phyloP scores from a whole-genome alignment of 78 protist species.

The Dictyostelium firmibasis region DNA sequence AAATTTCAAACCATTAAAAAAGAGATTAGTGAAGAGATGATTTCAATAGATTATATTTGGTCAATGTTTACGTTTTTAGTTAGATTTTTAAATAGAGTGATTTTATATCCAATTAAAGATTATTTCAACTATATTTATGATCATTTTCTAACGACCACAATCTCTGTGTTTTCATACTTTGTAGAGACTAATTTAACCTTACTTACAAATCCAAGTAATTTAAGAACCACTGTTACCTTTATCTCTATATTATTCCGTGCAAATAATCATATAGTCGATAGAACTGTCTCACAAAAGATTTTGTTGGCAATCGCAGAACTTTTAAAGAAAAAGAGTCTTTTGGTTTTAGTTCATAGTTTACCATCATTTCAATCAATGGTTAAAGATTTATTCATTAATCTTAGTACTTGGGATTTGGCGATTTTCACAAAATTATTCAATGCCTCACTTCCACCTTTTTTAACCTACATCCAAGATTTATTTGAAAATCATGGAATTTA shows the following conservation, averaged over 20 bases:
- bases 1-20: neutral
- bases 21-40: neutral
- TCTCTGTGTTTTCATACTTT: neutral
- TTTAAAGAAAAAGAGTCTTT: neutral
- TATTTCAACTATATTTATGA: neutral
- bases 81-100: neutral
- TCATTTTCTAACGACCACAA: neutral
- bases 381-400: neutral
- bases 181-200: neutral
- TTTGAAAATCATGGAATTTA: constrained; percentile 4
- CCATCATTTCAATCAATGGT: constrained; percentile 10
- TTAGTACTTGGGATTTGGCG: neutral
- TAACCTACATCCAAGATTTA: neutral
- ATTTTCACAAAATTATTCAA: neutral
- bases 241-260: neutral
- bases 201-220: neutral
- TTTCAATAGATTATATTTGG: constrained; percentile 10
- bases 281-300: neutral
- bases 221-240: neutral
- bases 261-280: neutral
- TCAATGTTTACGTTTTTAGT: neutral
- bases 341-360: neutral
- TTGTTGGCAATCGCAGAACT: neutral
- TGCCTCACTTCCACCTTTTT: neutral
- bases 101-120: neutral